A percentile compares a stretch with the other conserved stretches of the same genome.
Conservation (phyloP, 371 early-diverging fungal genomes). For the Mortierella sp. region DNA sequence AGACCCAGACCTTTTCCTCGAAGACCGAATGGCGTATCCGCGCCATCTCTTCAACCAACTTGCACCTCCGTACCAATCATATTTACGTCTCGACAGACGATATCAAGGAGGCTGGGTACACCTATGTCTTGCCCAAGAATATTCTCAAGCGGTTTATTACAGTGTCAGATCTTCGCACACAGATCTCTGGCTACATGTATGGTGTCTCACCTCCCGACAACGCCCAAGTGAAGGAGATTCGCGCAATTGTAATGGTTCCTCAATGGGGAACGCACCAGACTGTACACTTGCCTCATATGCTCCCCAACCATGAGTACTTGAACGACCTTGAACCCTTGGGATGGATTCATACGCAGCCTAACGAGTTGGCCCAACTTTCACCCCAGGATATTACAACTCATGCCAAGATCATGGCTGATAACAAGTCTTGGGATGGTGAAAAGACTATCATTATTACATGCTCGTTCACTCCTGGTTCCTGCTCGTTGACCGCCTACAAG, state of each 20-base stretch:
- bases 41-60: constrained; percentile 94
- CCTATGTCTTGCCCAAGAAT: constrained; percentile 98
- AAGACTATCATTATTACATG: constrained; percentile 91
- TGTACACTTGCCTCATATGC: constrained; percentile 89
- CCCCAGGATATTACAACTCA: constrained; percentile 95
- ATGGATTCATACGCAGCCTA: constrained; percentile 98
- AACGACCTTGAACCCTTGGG: constrained; percentile 96
- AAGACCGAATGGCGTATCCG: constrained; percentile 99
- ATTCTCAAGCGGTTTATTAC: constrained; percentile 95
- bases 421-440: constrained; percentile 96
- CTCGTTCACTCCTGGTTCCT: constrained; percentile 97
- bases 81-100: constrained; percentile 96
- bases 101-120: constrained; percentile 92
- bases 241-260: constrained; percentile 95
- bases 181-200: constrained; percentile 95
- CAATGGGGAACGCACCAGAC: constrained; percentile 97
- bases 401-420: constrained; percentile 87
- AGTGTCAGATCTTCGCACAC: constrained; percentile 95
- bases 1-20: constrained; percentile 95
- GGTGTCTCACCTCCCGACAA: constrained; percentile 95
- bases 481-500: constrained; percentile 96
- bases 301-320: constrained; percentile 94
- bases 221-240: constrained; percentile 96
- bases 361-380: constrained; percentile 90
- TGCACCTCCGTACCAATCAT: constrained; percentile 95